Conservation (phyloP, 1,284 basidiomycete genomes). For the Cryptococcus amylolentus region DNA sequence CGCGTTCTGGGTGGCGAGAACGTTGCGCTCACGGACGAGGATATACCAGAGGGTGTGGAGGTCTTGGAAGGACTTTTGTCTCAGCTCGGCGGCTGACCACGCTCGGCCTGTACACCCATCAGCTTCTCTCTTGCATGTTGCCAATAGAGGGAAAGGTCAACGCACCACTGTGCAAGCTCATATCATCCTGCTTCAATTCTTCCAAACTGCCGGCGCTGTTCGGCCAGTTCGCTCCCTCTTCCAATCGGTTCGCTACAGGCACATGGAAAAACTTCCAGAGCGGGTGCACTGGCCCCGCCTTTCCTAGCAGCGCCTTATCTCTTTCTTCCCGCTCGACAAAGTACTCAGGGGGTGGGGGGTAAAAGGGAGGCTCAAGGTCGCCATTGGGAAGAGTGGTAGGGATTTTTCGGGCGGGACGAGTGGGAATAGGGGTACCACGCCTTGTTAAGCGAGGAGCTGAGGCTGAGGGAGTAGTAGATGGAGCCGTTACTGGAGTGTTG, state of each 20-base stretch:
- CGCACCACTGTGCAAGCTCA: slow-evolving; percentile 35
- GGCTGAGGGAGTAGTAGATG: slow-evolving; percentile 7
- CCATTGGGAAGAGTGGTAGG: slow-evolving; percentile 37
- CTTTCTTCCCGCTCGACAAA: slow-evolving; percentile 20
- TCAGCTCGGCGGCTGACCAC: slow-evolving; percentile 79
- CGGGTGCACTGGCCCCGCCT: slow-evolving; percentile 25
- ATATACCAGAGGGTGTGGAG: slow-evolving; percentile 92
- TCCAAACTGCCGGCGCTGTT: slow-evolving; percentile 28
- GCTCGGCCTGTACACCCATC: slow-evolving; percentile 60
- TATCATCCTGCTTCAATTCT: slow-evolving; percentile 19
- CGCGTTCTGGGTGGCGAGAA: slow-evolving; percentile 79
- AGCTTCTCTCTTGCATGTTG: neutral
- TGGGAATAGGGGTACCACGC: slow-evolving; percentile 32
- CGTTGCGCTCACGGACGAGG: slow-evolving; percentile 77
- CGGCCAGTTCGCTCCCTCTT: slow-evolving; percentile 4
- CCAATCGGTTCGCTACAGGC: slow-evolving; percentile 8
- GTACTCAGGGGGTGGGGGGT: slow-evolving; percentile 35
- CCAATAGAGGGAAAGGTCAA: neutral
- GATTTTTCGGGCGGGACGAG: slow-evolving; percentile 34
- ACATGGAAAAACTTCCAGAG: slow-evolving; percentile 50
- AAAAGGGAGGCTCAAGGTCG: slow-evolving; percentile 35
- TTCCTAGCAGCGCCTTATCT: slow-evolving; percentile 4
- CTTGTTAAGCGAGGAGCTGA: neutral
- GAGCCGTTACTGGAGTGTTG: neutral
- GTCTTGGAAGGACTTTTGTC: slow-evolving; percentile 85